These are phyloP conservation scores for Guyanaporus albipodus DNA, from an alignment of 768 basidiomycete genomes.

Conservation along the genomic window DNA sequence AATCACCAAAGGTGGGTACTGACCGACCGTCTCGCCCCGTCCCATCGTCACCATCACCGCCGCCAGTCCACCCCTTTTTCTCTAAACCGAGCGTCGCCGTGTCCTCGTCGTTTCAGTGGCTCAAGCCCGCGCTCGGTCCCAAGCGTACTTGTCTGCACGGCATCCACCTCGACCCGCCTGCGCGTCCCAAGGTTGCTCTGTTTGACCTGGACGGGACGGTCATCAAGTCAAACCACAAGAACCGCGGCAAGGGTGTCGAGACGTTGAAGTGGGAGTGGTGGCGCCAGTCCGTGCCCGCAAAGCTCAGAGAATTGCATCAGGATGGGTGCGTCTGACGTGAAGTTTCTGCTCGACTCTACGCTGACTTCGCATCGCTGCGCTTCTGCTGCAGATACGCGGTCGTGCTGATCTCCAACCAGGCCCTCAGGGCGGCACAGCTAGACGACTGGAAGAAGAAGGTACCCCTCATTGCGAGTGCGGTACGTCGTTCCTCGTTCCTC, in stretches of 20 bases:
- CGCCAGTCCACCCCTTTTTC: conserved; percentile 43
- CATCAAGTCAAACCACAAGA: conserved; percentile 46
- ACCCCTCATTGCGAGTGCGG: conserved; percentile 57
- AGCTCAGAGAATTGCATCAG: conserved; percentile 54
- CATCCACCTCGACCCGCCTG: conserved; percentile 29
- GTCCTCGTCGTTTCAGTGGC: conserved; percentile 25
- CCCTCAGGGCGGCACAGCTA: conserved; percentile 43
- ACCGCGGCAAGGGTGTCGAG: conserved; percentile 33
- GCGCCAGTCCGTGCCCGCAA: conserved; percentile 56
- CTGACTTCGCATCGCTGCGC: neutral
- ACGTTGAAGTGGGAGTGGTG: conserved; percentile 60
- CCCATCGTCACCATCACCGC: neutral
- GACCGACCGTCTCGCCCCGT: neutral
- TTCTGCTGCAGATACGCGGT: conserved; percentile 67
- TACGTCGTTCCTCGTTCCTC: conserved; percentile 26
- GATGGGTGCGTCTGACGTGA: conserved; percentile 47
- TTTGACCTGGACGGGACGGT: conserved; percentile 89
- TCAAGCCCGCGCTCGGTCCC: conserved; percentile 34
- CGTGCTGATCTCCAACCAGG: conserved; percentile 82
- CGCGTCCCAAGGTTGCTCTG: conserved; percentile 59
- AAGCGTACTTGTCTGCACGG: conserved; percentile 36
- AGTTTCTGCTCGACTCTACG: no score
- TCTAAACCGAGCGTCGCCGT: conserved; percentile 20
- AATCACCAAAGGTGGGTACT: conserved; percentile 26
- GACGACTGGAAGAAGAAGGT: conserved; percentile 78